Conservation (phyloP, 2,329 filamentous ascomycete species). For the Cucurbitaria berberidis region DNA sequence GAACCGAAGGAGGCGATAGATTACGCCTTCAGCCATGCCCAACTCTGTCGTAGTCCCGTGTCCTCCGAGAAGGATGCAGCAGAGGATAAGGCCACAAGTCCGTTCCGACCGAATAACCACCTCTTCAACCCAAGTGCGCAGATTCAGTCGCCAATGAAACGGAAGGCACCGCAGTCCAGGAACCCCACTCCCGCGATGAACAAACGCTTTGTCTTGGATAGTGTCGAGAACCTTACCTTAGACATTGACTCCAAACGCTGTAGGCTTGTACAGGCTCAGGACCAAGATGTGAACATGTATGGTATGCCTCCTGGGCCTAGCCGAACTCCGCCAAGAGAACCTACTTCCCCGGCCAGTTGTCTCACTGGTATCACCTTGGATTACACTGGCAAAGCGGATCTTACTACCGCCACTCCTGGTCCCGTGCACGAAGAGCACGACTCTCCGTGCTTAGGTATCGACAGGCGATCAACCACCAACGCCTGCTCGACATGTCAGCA, state of each 20-base stretch:
- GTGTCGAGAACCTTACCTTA: conserved; percentile 8
- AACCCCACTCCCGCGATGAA: neutral
- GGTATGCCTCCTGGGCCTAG: neutral
- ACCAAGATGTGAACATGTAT: neutral
- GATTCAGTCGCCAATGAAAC: conserved; percentile 8
- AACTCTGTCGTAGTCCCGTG: neutral
- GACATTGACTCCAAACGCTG: conserved; percentile 17
- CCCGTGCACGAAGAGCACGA: conserved; percentile 3
- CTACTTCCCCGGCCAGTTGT: too few relatives aligned
- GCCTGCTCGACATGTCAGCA: neutral
- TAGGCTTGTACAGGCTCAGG: conserved; percentile 1
- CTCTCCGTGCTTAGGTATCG: neutral
- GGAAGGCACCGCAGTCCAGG: conserved; percentile 6
- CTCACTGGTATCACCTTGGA: neutral
- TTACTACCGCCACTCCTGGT: neutral
- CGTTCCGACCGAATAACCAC: neutral
- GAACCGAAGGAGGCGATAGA: neutral
- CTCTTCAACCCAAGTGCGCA: too few relatives aligned
- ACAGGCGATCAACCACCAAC: too few relatives aligned
- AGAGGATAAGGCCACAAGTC: neutral
- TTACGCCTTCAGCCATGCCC: neutral
- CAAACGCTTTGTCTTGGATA: conserved; percentile 1
- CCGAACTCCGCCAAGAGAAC: neutral
- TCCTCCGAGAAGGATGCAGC: neutral
- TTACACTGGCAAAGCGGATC: neutral